A percentile compares a stretch with the other conserved stretches of the same genome.
Conservation (phyloP, 768 basidiomycete genomes). For the Mycena vitilis region DNA sequence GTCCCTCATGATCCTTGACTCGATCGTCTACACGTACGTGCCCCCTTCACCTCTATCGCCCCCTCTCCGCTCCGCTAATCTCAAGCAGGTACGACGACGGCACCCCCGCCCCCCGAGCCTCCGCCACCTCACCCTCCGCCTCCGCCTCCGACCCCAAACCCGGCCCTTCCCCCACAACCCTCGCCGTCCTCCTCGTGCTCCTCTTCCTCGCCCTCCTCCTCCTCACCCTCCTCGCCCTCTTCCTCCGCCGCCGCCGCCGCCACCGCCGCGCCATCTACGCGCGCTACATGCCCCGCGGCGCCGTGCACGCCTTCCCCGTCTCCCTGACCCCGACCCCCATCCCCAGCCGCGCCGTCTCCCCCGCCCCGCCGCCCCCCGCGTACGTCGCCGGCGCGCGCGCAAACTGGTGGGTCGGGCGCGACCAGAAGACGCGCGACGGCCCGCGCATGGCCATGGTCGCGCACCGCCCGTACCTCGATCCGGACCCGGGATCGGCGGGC, state of each 20-base stretch:
- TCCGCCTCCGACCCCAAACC: background rate
- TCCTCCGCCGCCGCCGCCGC: conserved; percentile 27
- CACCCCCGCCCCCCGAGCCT: background rate
- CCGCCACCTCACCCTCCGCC: background rate
- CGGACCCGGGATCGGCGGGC: conserved; percentile 3
- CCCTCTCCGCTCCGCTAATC: no score
- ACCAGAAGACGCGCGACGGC: conserved; percentile 8
- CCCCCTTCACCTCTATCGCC: no score
- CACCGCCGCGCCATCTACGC: conserved; percentile 31
- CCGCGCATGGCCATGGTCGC: background rate
- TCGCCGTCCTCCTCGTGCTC: conserved; percentile 30
- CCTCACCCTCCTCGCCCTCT: conserved; percentile 17
- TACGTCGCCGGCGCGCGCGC: background rate
- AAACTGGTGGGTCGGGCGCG: conserved; percentile 8
- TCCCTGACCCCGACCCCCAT: background rate
- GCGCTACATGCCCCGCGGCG: conserved; percentile 29
- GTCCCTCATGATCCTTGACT: conserved; percentile 50
- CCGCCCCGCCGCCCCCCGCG: background rate
- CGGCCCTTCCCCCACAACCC: conserved; percentile 4
- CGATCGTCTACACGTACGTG: conserved; percentile 47
- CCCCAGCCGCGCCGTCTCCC: background rate
- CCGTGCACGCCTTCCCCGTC: conserved; percentile 25
- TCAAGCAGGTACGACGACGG: background rate
- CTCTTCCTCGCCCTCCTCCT: conserved; percentile 15
- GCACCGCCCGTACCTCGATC: conserved; percentile 1